These are phyloP conservation scores for Penicillium diatomitis DNA, from an alignment of 495 filamentous ascomycete genomes.

Conservation along the genomic window DNA sequence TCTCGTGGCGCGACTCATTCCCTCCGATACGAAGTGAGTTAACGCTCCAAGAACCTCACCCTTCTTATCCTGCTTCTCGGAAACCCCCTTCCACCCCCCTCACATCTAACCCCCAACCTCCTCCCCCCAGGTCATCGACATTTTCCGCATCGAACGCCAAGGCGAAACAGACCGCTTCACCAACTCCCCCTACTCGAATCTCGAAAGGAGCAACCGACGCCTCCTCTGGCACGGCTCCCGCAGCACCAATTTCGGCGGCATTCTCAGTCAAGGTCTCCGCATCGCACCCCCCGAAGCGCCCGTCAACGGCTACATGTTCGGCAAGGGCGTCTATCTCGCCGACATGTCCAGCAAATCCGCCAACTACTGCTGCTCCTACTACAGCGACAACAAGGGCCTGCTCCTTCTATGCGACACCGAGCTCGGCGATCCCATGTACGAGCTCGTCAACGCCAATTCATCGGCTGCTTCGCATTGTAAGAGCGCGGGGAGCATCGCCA, in stretches of 20 bases:
- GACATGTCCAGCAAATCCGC: constrained; percentile 75
- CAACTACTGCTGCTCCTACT: constrained; percentile 57
- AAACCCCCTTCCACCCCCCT: neutral
- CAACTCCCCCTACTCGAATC: constrained; percentile 37
- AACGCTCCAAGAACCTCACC: too few relatives aligned
- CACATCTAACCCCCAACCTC: neutral
- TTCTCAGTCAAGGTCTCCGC: constrained; percentile 73
- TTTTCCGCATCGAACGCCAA: constrained; percentile 74
- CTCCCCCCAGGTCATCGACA: constrained; percentile 44
- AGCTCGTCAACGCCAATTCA: constrained; percentile 43
- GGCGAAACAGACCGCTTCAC: constrained; percentile 64
- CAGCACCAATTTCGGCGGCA: constrained; percentile 72
- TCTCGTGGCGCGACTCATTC: constrained; percentile 54
- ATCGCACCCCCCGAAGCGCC: constrained; percentile 83
- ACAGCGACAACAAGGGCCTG: constrained; percentile 49
- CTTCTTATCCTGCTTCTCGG: too few relatives aligned
- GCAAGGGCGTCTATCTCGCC: constrained; percentile 84
- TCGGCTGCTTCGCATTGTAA: constrained; percentile 55
- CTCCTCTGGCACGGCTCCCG: constrained; percentile 79
- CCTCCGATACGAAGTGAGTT: constrained; percentile 31
- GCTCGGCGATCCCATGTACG: constrained; percentile 61
- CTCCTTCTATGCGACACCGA: constrained; percentile 74
- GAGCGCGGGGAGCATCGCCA: constrained; percentile 50
- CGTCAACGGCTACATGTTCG: constrained; percentile 71
- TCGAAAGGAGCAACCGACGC: constrained; percentile 47